Evolutionary conservation across 768 basidiomycete species (phyloP).

Genomic region (Russula olivacea): DNA sequence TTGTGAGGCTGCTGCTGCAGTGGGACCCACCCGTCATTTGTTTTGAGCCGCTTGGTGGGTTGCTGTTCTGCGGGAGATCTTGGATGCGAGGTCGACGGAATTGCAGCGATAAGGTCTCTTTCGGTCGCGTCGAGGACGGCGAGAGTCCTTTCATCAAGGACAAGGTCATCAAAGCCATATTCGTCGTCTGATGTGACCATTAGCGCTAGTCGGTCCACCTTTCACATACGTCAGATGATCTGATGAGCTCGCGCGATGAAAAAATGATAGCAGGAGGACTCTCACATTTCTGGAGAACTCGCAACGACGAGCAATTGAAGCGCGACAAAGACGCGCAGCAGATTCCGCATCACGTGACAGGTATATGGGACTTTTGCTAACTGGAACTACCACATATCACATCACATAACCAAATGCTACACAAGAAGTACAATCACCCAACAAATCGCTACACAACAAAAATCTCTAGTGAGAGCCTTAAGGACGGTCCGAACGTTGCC

Average conservation of each 20-base stretch:
- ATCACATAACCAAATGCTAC: neutral
- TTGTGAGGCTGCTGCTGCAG: slow-evolving; percentile 1
- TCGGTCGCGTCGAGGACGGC: slow-evolving; percentile 25
- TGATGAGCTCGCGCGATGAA: neutral
- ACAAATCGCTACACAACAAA: neutral
- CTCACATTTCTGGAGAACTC: neutral
- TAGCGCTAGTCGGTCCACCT: neutral
- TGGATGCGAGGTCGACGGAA: slow-evolving; percentile 1
- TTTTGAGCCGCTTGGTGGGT: slow-evolving; percentile 23
- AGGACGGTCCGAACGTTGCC: slow-evolving; percentile 22
- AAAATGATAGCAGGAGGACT: neutral
- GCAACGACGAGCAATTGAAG: neutral
- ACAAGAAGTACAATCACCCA: neutral
- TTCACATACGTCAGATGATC: neutral
- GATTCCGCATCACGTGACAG: neutral
- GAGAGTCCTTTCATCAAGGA: slow-evolving; percentile 22
- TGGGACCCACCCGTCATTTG: slow-evolving; percentile 11
- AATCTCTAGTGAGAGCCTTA: neutral
- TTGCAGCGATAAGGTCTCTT: slow-evolving; percentile 2
- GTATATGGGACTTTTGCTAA: no score
- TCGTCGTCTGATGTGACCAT: slow-evolving; percentile 24
- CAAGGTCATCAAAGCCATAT: slow-evolving; percentile 25
- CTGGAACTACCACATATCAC: no score
- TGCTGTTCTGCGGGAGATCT: slow-evolving; percentile 14
- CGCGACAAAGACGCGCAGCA: neutral